phyloP scores from a whole-genome alignment of 176 grass and related monocot species.

The Eragrostis nindensis region DNA sequence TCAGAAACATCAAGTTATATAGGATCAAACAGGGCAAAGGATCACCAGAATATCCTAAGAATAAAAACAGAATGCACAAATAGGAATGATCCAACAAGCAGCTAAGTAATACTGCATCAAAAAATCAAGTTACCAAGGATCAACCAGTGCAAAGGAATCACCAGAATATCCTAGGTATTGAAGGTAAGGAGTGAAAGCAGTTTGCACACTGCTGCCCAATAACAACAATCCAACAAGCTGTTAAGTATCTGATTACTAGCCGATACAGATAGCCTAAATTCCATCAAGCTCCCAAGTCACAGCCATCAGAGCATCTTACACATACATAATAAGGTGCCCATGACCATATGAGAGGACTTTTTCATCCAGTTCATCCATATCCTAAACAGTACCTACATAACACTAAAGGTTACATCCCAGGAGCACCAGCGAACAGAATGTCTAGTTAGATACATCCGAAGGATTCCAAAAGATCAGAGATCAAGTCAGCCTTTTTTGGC shows the following conservation, averaged over 20 bases:
- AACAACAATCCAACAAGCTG: not conserved
- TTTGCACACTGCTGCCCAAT: not conserved
- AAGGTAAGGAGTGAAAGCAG: not conserved
- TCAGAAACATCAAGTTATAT: no score
- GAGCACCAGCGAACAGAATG: conserved; percentile 1
- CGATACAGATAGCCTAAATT: not conserved
- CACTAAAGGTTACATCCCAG: not conserved
- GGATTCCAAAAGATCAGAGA: not conserved
- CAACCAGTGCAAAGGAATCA: not conserved
- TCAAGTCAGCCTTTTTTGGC: not conserved
- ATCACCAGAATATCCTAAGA: no score
- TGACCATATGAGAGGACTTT: not conserved
- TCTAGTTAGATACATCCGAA: not conserved
- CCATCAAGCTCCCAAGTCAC: not conserved
- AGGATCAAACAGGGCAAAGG: no score
- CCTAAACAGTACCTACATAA: not conserved
- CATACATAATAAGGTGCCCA: conserved; percentile 10
- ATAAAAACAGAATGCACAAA: no score
- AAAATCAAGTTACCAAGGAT: not conserved
- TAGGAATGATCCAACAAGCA: no score
- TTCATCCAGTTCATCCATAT: not conserved
- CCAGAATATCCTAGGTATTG: not conserved
- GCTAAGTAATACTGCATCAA: no score
- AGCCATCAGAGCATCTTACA: not conserved
- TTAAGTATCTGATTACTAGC: not conserved